Base-by-base conservation (phyloP, 768 basidiomycete genomes). In the Gymnopilus dilepis region DNA sequence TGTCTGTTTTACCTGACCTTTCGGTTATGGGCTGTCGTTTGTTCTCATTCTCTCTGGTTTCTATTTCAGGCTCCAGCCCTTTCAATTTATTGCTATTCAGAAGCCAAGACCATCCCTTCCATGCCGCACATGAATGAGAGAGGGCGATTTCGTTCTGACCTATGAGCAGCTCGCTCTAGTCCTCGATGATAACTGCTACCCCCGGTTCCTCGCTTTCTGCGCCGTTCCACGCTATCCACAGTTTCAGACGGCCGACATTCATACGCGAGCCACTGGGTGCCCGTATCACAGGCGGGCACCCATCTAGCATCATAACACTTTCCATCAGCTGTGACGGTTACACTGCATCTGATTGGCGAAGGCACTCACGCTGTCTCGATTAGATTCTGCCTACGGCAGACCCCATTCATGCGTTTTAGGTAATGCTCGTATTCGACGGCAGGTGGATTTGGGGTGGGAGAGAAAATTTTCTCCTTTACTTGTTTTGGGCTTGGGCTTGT, bases 381-480 rank as follows among this genome's bases (percentile, higher is more conserved):
- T 30, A n/a, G 17, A 28, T 47, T 42, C n/a, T 47, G 45, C 45
- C 45, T 26, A 17, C 15, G 47, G 28, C 47, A 50, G 47, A 50
- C 28, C 28, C 34, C 47, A 30, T 28, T n/a, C 28, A 31, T 30
- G 47, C 19, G 28, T 28, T 50, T 50, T 50, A 50, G 47, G 28
- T 31, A 50, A 31, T 31, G 17, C 17, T n/a, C 28, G 15, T 8
- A 50, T 30, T 50, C 28, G 30, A 30, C 30, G 47, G 47, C 47
- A 50, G 47, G 30, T 50, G 47, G 47, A n/a, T 28, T 50, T 50
- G 47, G 47, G 47, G 47, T 50, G 47, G 47, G 47, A 50, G 47
- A 17, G 47, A 50, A 30, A 50, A 17, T 28, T 28, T 50, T 8
- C 17, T 31, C n/a, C n/a, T 9, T 15, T 17, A 28, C 28, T 31